Percentiles rank a stretch among this genome's conserved stretches.
phyloP scores from a whole-genome alignment of 2,329 filamentous ascomycete species.

The Trichothecium roseum region DNA sequence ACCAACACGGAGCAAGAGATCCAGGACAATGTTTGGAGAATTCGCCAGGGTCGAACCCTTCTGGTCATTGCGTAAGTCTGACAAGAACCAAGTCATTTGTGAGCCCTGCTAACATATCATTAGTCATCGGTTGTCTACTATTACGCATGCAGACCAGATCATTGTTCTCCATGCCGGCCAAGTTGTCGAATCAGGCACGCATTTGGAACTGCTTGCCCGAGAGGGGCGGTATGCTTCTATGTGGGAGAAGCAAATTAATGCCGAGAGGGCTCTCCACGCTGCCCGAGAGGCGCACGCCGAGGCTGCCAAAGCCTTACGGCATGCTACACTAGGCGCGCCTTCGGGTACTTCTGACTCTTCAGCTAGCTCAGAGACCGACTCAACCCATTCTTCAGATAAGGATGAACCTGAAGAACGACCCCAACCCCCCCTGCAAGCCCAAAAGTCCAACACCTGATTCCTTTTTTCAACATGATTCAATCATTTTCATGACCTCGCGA shows the following conservation, averaged over 20 bases:
- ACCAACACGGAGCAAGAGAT: constrained; percentile 91
- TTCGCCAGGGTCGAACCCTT: constrained; percentile 80
- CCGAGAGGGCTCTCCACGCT: constrained; percentile 48
- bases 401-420: no score
- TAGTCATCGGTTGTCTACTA: constrained; percentile 72
- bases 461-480: no score
- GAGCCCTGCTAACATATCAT: constrained; percentile 10
- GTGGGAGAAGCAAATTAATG: constrained; percentile 82
- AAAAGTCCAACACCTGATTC: no score
- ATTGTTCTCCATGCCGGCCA: constrained; percentile 67
- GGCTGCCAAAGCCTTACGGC: constrained; percentile 11
- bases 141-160: constrained; percentile 78
- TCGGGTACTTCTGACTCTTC: no score
- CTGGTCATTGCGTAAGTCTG: constrained; percentile 77
- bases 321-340: background rate
- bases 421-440: no score
- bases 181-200: constrained; percentile 68
- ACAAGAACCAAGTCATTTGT: background rate
- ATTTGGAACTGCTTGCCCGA: constrained; percentile 60
- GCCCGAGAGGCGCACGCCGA: constrained; percentile 24
- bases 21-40: constrained; percentile 70
- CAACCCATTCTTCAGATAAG: no score
- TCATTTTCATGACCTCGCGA: no score
- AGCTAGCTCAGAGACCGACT: no score
- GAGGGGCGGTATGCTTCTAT: constrained; percentile 71